Base-by-base conservation (phyloP, 2,329 filamentous ascomycete genomes). In the Talaromyces sp. region DNA sequence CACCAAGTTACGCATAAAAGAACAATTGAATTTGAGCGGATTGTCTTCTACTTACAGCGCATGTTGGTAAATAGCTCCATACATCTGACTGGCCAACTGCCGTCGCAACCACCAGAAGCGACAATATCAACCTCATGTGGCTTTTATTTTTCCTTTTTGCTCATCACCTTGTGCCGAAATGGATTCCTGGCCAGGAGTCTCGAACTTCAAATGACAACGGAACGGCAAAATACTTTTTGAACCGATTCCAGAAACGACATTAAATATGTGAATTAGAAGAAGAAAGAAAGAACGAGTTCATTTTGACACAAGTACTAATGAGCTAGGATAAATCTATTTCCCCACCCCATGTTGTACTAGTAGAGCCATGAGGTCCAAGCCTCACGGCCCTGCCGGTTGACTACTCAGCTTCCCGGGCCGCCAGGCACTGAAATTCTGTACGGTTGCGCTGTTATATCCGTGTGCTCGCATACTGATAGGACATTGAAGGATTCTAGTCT, bases 21-120 rank as follows among this genome's bases (percentile, higher is more conserved):
- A 27, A 52, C 33, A 45, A 9, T 33, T 33, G 31, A 24, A 45
- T 19, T 24, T 41, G 11, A 14, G 11, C 13, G 2, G 19, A 14
- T 16, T 35, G 5, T 8, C 14, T 37, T 24, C 22, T 13, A 64
- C 63, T 22, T 52, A 64, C 63, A 47, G 63, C 63, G 27, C 63
- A 65, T 10, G 16, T 31, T 24, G 63, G 63, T 39, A 61, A 19
- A 56, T 45, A 65, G 16, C n/a, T 31, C 63, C 63, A 61, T n/a
- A 50, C 11, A 41, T 54, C 16, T 54, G 56, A 60, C 60, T 62
- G 60, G 14, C 47, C 33, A 22, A 33, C 37, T 19, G 33, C 37
- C 8, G 22, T 62, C 24, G 24, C 60, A 59, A 43, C 37, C 24
- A 41, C 47, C 24, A 62, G 37, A 7, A 62, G 24, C 33, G n/a